Evolutionary conservation across 345 rosid species (phyloP).

Genomic region (Cardamine resedifolia): DNA sequence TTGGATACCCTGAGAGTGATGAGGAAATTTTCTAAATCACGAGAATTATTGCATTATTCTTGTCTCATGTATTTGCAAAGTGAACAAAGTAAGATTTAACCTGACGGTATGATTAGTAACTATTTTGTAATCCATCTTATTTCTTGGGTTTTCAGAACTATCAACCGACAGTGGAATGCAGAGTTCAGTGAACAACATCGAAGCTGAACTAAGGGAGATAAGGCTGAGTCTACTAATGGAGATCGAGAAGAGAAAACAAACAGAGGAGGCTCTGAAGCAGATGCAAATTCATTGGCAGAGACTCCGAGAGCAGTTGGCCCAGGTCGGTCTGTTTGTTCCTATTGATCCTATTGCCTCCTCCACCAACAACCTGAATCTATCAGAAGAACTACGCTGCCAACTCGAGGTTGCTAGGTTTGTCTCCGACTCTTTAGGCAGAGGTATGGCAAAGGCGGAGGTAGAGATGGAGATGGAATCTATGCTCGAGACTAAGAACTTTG

Average conservation of each 20-base stretch:
- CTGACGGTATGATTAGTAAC: neutral
- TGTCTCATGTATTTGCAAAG: neutral
- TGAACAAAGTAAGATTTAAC: neutral
- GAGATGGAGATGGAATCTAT: constrained; percentile 72
- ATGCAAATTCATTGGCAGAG: constrained; percentile 66
- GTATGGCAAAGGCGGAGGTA: constrained; percentile 70
- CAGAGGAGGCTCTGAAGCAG: constrained; percentile 59
- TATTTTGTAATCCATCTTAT: constrained; percentile 10
- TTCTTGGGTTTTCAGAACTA: constrained; percentile 46
- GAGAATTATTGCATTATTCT: neutral
- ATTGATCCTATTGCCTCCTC: constrained; percentile 43
- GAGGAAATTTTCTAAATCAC: neutral
- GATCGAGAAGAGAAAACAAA: constrained; percentile 73
- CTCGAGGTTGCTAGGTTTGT: constrained; percentile 71
- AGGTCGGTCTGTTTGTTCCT: constrained; percentile 64
- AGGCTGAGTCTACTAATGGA: constrained; percentile 65
- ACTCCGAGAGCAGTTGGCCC: constrained; percentile 61
- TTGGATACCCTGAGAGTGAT: neutral
- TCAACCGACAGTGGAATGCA: constrained; percentile 65
- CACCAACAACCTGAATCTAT: constrained; percentile 43
- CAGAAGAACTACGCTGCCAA: constrained; percentile 64
- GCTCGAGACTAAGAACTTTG: constrained; percentile 73
- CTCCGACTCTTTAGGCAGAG: constrained; percentile 73
- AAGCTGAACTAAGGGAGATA: constrained; percentile 59
- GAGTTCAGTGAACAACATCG: constrained; percentile 41